A percentile compares a stretch with the other conserved stretches of the same genome.
Conservation (phyloP, 1,284 basidiomycete genomes). For the Ganoderma resinaceum region DNA sequence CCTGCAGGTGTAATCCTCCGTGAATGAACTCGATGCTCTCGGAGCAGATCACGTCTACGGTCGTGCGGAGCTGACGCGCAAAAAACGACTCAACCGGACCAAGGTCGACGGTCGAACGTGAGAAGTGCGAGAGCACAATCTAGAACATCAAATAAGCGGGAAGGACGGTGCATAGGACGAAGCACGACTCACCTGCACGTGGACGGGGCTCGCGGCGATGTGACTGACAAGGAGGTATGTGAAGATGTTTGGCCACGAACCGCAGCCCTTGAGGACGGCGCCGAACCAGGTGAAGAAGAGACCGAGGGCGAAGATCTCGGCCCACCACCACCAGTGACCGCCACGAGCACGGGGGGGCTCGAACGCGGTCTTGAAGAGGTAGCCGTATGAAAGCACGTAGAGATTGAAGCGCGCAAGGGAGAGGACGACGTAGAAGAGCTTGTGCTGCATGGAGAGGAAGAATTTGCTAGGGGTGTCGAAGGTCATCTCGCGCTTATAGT, state of each 20-base stretch:
- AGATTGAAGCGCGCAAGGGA: constrained; percentile 96
- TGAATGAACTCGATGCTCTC: constrained; percentile 88
- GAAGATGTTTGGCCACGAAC: constrained; percentile 69
- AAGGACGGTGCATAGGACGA: not conserved
- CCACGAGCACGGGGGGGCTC: constrained; percentile 65
- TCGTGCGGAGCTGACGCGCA: constrained; percentile 93
- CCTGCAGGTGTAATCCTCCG: constrained; percentile 94
- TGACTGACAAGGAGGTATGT: constrained; percentile 83
- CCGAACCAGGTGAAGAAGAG: constrained; percentile 88
- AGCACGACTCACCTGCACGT: constrained; percentile 70
- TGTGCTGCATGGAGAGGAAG: constrained; percentile 86
- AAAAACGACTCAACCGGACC: constrained; percentile 93
- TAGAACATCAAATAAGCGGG: constrained; percentile 43
- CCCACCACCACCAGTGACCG: constrained; percentile 73
- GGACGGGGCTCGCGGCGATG: constrained; percentile 82
- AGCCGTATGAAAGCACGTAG: constrained; percentile 87
- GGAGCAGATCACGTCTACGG: constrained; percentile 93
- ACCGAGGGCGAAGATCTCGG: constrained; percentile 73
- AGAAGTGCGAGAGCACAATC: constrained; percentile 99
- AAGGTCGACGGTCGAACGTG: constrained; percentile 92
- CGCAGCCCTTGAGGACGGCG: constrained; percentile 68
- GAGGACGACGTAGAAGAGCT: constrained; percentile 93
- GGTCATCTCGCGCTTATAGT: constrained; percentile 89
- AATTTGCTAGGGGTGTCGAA: constrained; percentile 78
- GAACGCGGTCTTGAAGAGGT: constrained; percentile 70